Evolutionary conservation across 1,284 basidiomycete genomes (phyloP).

Genomic region (Pyrrhoderma lamaoense): DNA sequence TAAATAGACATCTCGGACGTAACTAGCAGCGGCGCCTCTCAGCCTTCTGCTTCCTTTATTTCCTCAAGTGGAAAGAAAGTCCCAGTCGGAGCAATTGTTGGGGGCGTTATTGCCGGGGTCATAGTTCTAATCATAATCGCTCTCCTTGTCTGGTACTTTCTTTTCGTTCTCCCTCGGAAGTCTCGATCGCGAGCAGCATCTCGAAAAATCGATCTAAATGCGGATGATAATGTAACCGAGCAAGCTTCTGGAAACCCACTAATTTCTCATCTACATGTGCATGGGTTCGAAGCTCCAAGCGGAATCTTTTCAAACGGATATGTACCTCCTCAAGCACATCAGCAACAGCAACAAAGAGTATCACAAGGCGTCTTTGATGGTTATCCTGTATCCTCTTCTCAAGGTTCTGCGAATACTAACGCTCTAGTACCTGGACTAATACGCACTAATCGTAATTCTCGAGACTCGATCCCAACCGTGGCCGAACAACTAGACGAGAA

Average conservation of each 20-base stretch:
- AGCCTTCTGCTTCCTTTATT: constrained; percentile 5
- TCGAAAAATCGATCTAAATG: not conserved
- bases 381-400: not conserved
- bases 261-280: not conserved
- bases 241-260: not conserved
- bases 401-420: not conserved
- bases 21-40: constrained; percentile 9
- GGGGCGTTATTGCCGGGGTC: constrained; percentile 13
- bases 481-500: constrained; percentile 16
- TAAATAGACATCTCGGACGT: constrained; percentile 12
- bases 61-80: not conserved
- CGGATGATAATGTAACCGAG: not conserved
- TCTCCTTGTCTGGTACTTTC: constrained; percentile 9
- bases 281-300: not conserved
- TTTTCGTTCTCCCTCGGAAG: not conserved
- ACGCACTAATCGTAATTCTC: not conserved
- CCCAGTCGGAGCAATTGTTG: constrained; percentile 13
- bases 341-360: not conserved
- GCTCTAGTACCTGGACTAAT: not conserved
- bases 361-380: not conserved
- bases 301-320: not conserved
- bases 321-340: not conserved
- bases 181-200: not conserved
- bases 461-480: constrained; percentile 5
- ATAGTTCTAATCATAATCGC: not conserved